These are phyloP conservation scores for Scedosporium boydii DNA, from an alignment of 2,329 filamentous ascomycete species.

Conservation along the genomic window DNA sequence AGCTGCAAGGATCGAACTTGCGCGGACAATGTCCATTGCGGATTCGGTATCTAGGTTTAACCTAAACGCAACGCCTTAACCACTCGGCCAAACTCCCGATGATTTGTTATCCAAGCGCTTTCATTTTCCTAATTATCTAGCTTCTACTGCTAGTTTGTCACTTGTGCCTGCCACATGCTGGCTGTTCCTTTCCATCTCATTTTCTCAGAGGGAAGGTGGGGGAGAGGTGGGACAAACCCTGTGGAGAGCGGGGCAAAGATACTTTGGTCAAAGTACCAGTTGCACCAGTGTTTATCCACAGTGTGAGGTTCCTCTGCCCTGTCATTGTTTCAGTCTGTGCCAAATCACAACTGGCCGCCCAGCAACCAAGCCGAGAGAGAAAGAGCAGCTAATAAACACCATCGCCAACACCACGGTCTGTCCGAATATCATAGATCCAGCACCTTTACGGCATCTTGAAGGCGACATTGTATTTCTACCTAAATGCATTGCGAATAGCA, in stretches of 20 bases:
- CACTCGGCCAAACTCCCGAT: slow-evolving; percentile 40
- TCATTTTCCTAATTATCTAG: not conserved
- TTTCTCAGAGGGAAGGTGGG: no score
- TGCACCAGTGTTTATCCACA: no score
- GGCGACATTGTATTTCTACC: not conserved
- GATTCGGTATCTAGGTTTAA: slow-evolving; percentile 19
- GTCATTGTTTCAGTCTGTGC: no score
- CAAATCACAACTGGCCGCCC: not conserved
- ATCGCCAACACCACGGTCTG: not conserved
- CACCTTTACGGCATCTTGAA: not conserved
- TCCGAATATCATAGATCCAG: not conserved
- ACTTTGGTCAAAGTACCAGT: no score
- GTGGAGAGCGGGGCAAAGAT: no score
- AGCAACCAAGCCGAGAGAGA: not conserved
- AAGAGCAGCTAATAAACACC: slow-evolving; percentile 3
- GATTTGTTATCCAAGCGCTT: not conserved
- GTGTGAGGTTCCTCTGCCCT: no score
- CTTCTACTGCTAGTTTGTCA: not conserved
- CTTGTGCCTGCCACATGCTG: no score
- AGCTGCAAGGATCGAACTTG: slow-evolving; percentile 43
- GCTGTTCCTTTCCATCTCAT: no score
- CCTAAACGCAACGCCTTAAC: slow-evolving; percentile 50
- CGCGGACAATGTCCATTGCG: slow-evolving; percentile 34
- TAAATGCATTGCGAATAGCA: not conserved
- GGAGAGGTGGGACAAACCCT: no score